A percentile compares a stretch with the other conserved stretches of the same genome.
phyloP scores from a whole-genome alignment of 2,329 filamentous ascomycete genomes.

The Aspergillus tubingensis region DNA sequence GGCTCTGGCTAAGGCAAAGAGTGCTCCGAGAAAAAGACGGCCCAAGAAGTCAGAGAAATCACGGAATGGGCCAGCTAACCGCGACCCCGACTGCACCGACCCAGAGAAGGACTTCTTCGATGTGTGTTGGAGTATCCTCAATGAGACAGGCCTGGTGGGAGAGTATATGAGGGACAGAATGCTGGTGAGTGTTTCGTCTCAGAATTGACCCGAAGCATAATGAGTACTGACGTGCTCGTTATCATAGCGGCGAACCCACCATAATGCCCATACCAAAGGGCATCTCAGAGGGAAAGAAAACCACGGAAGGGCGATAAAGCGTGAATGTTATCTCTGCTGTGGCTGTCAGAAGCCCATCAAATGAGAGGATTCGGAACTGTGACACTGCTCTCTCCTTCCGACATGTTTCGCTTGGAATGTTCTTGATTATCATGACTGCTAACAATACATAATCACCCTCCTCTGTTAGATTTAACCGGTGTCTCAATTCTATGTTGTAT shows the following conservation, averaged over 20 bases:
- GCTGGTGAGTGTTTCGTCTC: background rate
- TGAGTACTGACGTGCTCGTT: background rate
- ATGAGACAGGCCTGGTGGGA: background rate
- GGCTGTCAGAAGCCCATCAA: background rate
- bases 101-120: constrained; percentile 18
- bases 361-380: background rate
- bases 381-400: background rate
- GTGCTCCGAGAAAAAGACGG: background rate
- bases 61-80: background rate
- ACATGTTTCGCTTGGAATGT: background rate
- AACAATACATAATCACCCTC: background rate
- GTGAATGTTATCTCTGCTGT: background rate
- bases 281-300: too few relatives aligned
- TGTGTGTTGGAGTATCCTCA: background rate
- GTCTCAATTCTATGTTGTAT: too few relatives aligned
- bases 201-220: background rate
- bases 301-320: background rate
- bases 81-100: constrained; percentile 4
- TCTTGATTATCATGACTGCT: background rate
- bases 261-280: background rate
- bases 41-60: background rate
- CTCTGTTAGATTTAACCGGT: background rate
- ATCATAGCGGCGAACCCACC: background rate
- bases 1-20: background rate
- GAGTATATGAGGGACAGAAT: background rate